Base-by-base conservation (phyloP, 352 stramenopile genomes). In the Pythium aquatile region DNA sequence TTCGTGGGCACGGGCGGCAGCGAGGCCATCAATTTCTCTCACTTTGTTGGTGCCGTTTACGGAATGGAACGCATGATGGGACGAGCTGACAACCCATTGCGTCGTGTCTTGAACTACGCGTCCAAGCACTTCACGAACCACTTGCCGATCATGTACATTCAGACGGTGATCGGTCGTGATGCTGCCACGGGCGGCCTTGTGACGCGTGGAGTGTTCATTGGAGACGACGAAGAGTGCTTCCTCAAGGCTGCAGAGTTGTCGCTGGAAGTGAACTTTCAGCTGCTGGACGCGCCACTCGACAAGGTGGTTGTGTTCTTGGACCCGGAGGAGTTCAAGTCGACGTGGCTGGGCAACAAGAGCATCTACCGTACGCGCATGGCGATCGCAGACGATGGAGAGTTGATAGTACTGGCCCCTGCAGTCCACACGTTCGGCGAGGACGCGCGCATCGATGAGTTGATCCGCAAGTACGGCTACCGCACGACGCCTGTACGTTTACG, bases 61-160 rank as follows among this genome's bases (percentile, higher is more conserved):
- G 97, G 97, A 35, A 99, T 99, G 96, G 97, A 99, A 72, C 93
- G 93, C 13, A 98, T 99, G 85, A 99, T 99, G 97, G 97, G 97
- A 1, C 79, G 87, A 52, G 95, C 94, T 2, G 75, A 98, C 63
- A 99, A 99, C 75, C 97, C 97, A 17, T 75, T 99, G 58, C 88
- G 96, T 28, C 87, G 85, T 55, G 98, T 99, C 48, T 84, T 99
- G 32, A 98, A 99, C 71, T 96, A 98, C 69, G 93, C 96, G 28
- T 97, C 93, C 37, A 88, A 93, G 48, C 71, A 98, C 40, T 99
- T 98, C 64, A 77, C 96, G 24, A 66, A 74, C 20, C 81, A 94
- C 40, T 65, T 98, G 49, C 93, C 97, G 57, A 77, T 99, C 26
- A 88, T 98, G 55, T 99, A 99, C 72, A 91, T 99, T 24, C 83